Conservation (phyloP, 345 rosid species). For the Brassica nigra region DNA sequence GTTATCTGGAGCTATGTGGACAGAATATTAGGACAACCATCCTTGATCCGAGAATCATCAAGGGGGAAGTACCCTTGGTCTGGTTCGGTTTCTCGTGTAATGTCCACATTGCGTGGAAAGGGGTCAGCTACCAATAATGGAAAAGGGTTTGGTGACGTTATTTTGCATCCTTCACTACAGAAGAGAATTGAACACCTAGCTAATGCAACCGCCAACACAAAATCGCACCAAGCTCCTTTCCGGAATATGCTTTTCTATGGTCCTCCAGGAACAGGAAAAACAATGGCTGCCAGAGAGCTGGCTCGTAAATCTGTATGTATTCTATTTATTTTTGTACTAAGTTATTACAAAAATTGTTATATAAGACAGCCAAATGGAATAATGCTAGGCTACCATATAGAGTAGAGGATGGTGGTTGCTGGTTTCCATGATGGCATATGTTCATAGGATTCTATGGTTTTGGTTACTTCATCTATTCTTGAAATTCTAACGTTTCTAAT, state of each 20-base stretch:
- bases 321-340: background rate
- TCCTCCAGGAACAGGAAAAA: slow-evolving; percentile 99
- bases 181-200: slow-evolving; percentile 84
- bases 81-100: slow-evolving; percentile 56
- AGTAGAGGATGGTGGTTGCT: background rate
- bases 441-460: background rate
- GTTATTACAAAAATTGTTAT: background rate
- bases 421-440: slow-evolving; percentile 13
- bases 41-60: slow-evolving; percentile 92
- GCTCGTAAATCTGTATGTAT: slow-evolving; percentile 83
- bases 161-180: slow-evolving; percentile 79
- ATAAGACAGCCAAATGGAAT: slow-evolving; percentile 1
- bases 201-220: slow-evolving; percentile 95
- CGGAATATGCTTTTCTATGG: slow-evolving; percentile 96
- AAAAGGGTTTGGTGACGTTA: slow-evolving; percentile 93
- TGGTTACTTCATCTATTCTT: background rate
- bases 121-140: slow-evolving; percentile 50
- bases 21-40: slow-evolving; percentile 96
- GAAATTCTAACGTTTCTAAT: background rate
- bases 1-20: slow-evolving; percentile 99
- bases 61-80: slow-evolving; percentile 99
- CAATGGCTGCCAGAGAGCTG: slow-evolving; percentile 97
- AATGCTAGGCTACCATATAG: slow-evolving; percentile 4
- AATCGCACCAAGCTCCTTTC: slow-evolving; percentile 91
- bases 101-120: slow-evolving; percentile 53